Evolutionary conservation across 352 stramenopile species (phyloP), one percentile per base, ranked within the genome.

Genomic region (Blastocystis sp.): DNA sequence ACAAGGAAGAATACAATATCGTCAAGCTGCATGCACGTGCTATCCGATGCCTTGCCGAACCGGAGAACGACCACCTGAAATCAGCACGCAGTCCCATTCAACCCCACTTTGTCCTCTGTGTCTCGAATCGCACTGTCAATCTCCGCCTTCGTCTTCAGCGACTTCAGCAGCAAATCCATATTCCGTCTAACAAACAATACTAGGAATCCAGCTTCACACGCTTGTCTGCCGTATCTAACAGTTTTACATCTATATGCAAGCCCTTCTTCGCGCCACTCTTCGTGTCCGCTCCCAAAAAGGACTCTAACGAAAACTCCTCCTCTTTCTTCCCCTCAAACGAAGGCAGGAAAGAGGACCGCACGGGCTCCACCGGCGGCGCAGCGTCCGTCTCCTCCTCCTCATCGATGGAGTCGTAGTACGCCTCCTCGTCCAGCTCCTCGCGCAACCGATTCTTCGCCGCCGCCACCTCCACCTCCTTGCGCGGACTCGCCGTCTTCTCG

Each of bases 11-110:
- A 80, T 91, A 95, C 94, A 39, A 96, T 93, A 67, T 95, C 93
- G 76, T 96, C 94, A 77, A 95, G 93, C 91, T 95, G 93, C 90
- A 95, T 91, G 90, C 94, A 96, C 10, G 93, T 92, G 39, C 91
- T 69, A 51, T 96, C 94, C 2, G 88, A 91, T 3, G 92, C 91
- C 45, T 93, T 91, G 2, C 94, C 94, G 59, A 96, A 95, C 90
- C 94, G 93, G 70, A 96, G 90, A 60, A 95, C 93, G 12, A 96
- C 70, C 70, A 96, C 93, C 67, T 94, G 66, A 50, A 33, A 51
- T 29, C n/a, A 41, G 29, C 16, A 35, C 60, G 26, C 3, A 6
- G 16, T 6, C 16, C 39, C 33, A 26, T 31, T 26, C 16, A 60
- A 19, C 10, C 41, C 24, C 45, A 85, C 74, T 41, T 85, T 94